These are phyloP conservation scores for Mortierella claussenii DNA, from an alignment of 192 early-diverging fungal genomes.

Conservation along the genomic window DNA sequence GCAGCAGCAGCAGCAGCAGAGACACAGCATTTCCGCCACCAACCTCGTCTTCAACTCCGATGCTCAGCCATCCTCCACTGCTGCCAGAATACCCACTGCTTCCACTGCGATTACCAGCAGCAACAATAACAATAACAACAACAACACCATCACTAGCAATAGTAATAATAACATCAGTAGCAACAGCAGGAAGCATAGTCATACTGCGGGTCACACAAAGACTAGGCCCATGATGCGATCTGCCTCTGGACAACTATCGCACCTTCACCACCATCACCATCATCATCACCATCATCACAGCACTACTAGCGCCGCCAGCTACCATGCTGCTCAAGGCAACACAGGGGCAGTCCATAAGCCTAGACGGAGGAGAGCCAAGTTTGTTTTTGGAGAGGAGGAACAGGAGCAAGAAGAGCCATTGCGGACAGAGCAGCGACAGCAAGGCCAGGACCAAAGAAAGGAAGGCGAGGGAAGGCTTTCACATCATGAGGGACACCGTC, in stretches of 20 bases:
- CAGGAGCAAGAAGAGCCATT: background rate
- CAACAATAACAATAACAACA: no score
- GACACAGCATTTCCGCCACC: no score
- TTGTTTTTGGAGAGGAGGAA: constrained; percentile 19
- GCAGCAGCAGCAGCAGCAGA: no score
- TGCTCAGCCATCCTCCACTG: no score
- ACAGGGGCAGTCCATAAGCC: background rate
- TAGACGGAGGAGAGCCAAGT: constrained; percentile 22
- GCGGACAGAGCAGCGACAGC: background rate
- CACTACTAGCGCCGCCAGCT: background rate
- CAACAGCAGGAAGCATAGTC: constrained; percentile 3
- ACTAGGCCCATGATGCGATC: constrained; percentile 11
- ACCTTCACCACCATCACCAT: constrained; percentile 4
- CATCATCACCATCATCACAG: background rate
- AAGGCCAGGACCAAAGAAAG: no score
- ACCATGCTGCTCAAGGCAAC: background rate
- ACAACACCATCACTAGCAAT: background rate
- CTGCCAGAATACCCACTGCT: no score
- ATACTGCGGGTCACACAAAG: constrained; percentile 12
- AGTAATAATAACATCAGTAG: background rate
- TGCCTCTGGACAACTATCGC: constrained; percentile 2
- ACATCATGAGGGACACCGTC: no score
- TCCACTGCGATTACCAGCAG: no score
- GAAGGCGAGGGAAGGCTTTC: no score
- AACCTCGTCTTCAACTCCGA: no score